Percentiles rank a stretch among this genome's conserved stretches.
phyloP scores from a whole-genome alignment of 345 rosid genomes.

The Noccaea caerulescens region DNA sequence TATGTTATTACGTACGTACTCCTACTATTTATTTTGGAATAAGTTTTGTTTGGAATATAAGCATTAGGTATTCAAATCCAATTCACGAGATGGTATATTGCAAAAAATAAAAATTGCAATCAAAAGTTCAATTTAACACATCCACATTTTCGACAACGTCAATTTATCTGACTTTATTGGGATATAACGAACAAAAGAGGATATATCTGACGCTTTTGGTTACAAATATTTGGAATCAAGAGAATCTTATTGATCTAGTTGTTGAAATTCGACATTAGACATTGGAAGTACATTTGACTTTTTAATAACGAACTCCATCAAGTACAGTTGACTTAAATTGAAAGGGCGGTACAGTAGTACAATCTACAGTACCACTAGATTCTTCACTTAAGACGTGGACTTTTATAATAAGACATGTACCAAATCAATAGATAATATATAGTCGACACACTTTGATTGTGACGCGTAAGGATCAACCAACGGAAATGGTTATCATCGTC shows the following conservation, averaged over 20 bases:
- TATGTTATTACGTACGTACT: not conserved
- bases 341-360: conserved; percentile 43
- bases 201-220: conserved; percentile 5
- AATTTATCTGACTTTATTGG: not conserved
- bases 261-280: conserved; percentile 23
- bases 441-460: not conserved
- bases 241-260: conserved; percentile 11
- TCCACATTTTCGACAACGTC: not conserved
- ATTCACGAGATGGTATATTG: not conserved
- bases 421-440: not conserved
- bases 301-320: not conserved
- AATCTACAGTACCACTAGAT: conserved; percentile 21
- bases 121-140: not conserved
- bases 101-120: conserved; percentile 1
- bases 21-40: not conserved
- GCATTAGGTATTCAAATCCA: not conserved
- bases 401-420: too few relatives aligned
- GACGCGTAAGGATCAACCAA: conserved; percentile 18
- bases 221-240: conserved; percentile 10
- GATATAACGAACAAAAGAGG: not conserved
- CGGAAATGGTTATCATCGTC: not conserved
- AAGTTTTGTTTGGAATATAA: too few relatives aligned
- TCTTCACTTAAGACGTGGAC: too few relatives aligned
- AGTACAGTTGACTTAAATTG: conserved; percentile 38
- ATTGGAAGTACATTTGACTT: conserved; percentile 34